A percentile compares a stretch with the other conserved stretches of the same genome.
Evolutionary conservation across 192 early-diverging fungal species (phyloP).

Genomic region (Umbelopsis vinacea): DNA sequence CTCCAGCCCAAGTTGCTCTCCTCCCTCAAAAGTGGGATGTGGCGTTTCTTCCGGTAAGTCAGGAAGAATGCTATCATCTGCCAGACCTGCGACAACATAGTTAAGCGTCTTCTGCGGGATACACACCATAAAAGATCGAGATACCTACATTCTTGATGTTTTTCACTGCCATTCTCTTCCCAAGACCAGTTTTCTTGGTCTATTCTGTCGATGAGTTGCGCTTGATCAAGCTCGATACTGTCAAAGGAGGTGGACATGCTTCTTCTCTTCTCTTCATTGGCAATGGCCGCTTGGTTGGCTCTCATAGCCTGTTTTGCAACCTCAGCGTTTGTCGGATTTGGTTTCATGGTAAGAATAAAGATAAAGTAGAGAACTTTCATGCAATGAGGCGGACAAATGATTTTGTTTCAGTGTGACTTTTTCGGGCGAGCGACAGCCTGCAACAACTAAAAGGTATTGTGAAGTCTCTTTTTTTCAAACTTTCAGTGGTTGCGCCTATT

Average conservation of each 20-base stretch:
- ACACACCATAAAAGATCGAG: no score
- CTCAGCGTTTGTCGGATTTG: neutral
- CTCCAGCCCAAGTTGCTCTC: neutral
- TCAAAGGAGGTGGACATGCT: neutral
- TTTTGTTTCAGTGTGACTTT: no score
- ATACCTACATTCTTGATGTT: slow-evolving; percentile 4
- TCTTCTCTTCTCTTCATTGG: neutral
- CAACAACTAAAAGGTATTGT: no score
- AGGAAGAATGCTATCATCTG: slow-evolving; percentile 8
- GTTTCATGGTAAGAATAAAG: neutral
- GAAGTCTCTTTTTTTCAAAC: no score
- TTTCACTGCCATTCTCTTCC: neutral
- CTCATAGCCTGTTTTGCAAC: neutral
- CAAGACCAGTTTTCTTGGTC: slow-evolving; percentile 16
- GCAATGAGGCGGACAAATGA: neutral
- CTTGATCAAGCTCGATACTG: slow-evolving; percentile 1
- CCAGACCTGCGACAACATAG: neutral
- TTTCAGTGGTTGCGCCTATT: no score
- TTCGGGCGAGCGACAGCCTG: no score
- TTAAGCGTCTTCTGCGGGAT: no score
- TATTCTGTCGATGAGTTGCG: neutral
- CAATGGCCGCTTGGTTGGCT: neutral
- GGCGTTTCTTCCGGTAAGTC: slow-evolving; percentile 5
- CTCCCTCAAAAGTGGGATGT: neutral
- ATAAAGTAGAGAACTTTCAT: neutral